phyloP scores from a whole-genome alignment of 371 early-diverging fungal species.

The Phascolomyces articulosus region DNA sequence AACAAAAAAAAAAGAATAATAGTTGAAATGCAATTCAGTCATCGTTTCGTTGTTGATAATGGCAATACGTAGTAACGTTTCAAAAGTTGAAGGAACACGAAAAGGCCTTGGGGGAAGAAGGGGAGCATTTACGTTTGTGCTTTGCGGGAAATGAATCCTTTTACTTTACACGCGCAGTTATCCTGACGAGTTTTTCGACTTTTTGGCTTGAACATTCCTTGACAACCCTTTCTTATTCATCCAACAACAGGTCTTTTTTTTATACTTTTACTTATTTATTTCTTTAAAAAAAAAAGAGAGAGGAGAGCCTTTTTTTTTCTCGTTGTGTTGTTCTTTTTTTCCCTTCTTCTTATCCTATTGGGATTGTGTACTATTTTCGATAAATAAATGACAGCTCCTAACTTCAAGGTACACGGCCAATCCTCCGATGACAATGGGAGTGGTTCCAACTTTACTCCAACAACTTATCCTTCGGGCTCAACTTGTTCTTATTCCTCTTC shows the following conservation, averaged over 20 bases:
- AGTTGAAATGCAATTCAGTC: too few species aligned
- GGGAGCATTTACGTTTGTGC: too few species aligned
- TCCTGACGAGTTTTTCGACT: neutral
- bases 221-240: neutral
- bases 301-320: neutral
- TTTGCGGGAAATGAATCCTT: conserved; percentile 1
- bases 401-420: neutral
- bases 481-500: too few species aligned
- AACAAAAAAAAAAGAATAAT: neutral
- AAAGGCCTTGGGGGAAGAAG: too few species aligned
- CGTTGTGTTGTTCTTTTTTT: neutral
- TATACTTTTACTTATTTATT: too few species aligned
- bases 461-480: conserved; percentile 5
- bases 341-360: too few species aligned
- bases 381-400: conserved; percentile 2
- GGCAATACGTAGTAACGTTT: too few species aligned
- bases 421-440: neutral
- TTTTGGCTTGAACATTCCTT: neutral
- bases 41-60: too few species aligned
- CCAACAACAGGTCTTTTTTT: too few species aligned
- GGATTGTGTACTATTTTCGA: too few species aligned
- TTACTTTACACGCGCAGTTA: neutral
- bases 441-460: neutral
- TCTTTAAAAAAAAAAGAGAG: too few species aligned
- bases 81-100: too few species aligned